Evolutionary conservation across 2,329 filamentous ascomycete genomes (phyloP).

Genomic region (Didymosphaeria variabile): DNA sequence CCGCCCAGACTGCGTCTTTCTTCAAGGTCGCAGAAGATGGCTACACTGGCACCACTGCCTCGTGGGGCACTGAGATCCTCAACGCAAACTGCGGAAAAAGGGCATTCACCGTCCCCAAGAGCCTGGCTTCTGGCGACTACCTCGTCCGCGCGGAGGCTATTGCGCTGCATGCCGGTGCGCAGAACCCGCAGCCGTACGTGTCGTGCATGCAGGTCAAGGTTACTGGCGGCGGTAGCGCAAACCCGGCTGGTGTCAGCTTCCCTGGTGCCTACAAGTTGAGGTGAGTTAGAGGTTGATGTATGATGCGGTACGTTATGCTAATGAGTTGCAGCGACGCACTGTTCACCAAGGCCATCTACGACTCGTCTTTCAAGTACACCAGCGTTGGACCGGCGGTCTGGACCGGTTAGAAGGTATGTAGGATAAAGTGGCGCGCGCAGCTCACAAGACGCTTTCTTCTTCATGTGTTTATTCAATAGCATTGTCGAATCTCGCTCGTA

Average conservation of each 20-base stretch:
- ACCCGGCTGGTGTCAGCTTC: constrained; percentile 44
- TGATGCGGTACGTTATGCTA: constrained; percentile 7
- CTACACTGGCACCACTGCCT: constrained; percentile 45
- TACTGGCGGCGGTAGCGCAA: constrained; percentile 45
- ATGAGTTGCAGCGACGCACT: constrained; percentile 34
- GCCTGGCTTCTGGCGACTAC: constrained; percentile 43
- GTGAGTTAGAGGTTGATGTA: constrained; percentile 15
- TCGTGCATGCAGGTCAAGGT: constrained; percentile 52
- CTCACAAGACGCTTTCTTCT: neutral
- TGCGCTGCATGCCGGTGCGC: constrained; percentile 45
- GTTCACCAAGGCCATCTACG: constrained; percentile 48
- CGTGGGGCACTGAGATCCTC: constrained; percentile 50
- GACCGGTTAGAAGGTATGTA: constrained; percentile 33
- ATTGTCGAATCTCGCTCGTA: constrained; percentile 10
- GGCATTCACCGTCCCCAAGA: constrained; percentile 47
- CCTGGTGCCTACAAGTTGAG: constrained; percentile 46
- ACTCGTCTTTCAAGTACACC: constrained; percentile 44
- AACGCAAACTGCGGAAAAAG: constrained; percentile 51
- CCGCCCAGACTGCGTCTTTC: constrained; percentile 41
- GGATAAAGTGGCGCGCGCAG: neutral
- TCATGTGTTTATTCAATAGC: constrained; percentile 11
- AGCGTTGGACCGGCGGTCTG: constrained; percentile 47
- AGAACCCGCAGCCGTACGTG: constrained; percentile 46
- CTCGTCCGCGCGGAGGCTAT: constrained; percentile 47
- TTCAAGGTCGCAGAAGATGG: constrained; percentile 52